phyloP scores from a whole-genome alignment of 208 protist genomes.

The Leishmania gerbilli region DNA sequence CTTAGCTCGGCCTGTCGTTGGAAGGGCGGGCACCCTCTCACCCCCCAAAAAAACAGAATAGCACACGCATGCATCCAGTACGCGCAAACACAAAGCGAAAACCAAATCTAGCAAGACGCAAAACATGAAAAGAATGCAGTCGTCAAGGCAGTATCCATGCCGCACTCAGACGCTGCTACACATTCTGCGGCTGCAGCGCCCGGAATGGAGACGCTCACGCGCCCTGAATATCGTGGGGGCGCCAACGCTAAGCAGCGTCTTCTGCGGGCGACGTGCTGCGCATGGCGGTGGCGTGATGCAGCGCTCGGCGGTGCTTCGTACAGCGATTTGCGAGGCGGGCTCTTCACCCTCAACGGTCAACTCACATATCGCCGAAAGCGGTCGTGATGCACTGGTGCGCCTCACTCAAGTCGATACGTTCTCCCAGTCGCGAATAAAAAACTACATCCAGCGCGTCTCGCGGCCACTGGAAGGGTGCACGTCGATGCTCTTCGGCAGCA shows the following conservation, averaged over 20 bases:
- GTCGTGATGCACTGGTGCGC: background rate
- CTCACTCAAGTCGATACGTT: slow-evolving; percentile 31
- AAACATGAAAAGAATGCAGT: background rate
- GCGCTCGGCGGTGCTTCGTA: background rate
- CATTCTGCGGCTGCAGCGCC: background rate
- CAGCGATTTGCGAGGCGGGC: background rate
- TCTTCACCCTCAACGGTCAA: background rate
- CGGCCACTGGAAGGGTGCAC: background rate
- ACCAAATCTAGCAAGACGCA: background rate
- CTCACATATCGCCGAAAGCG: background rate
- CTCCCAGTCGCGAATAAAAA: slow-evolving; percentile 44
- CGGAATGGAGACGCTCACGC: background rate
- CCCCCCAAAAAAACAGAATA: background rate
- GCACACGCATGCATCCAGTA: background rate
- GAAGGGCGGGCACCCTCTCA: background rate
- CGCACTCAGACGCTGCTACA: background rate
- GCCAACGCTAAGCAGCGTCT: background rate
- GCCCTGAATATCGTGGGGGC: background rate
- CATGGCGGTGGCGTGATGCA: background rate
- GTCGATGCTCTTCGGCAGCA: background rate
- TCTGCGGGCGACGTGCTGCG: background rate
- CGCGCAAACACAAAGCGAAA: background rate
- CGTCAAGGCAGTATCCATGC: background rate
- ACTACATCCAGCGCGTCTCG: slow-evolving; percentile 38
- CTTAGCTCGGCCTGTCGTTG: background rate